Conservation (phyloP, 257 asterid species). For the Solanum clarkiae region DNA sequence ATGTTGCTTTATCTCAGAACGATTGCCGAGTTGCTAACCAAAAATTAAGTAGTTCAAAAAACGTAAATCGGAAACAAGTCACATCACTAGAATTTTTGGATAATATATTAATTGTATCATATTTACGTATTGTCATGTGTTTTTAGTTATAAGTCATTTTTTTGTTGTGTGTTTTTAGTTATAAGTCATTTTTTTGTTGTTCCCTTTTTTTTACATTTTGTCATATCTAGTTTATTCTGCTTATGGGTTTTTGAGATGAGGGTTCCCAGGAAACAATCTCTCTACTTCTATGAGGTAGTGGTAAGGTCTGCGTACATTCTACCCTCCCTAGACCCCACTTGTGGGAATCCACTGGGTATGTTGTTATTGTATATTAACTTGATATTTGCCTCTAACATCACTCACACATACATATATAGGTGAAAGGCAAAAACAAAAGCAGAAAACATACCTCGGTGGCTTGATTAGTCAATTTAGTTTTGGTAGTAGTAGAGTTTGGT, state of each 20-base stretch:
- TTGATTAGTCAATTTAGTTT: background rate
- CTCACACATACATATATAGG: background rate
- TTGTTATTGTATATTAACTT: background rate
- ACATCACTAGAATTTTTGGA: background rate
- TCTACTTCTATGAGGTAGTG: too few species aligned
- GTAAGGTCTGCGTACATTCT: too few species aligned
- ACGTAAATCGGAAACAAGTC: background rate
- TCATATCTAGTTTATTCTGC: too few species aligned
- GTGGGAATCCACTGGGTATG: too few species aligned
- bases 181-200: too few species aligned
- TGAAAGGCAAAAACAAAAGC: background rate
- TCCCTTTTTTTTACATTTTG: too few species aligned
- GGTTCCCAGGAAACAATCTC: too few species aligned
- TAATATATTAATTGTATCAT: background rate
- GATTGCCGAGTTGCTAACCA: background rate
- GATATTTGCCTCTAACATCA: background rate
- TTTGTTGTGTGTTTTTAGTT: too few species aligned
- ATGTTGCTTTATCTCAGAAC: background rate
- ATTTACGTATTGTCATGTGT: too few species aligned
- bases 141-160: too few species aligned
- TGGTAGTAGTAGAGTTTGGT: background rate
- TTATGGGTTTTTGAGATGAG: too few species aligned
- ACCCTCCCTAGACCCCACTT: too few species aligned
- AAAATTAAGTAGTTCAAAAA: background rate
- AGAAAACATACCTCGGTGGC: background rate